Base-by-base conservation (phyloP, 352 stramenopile species). In the Pythium oligandrum region DNA sequence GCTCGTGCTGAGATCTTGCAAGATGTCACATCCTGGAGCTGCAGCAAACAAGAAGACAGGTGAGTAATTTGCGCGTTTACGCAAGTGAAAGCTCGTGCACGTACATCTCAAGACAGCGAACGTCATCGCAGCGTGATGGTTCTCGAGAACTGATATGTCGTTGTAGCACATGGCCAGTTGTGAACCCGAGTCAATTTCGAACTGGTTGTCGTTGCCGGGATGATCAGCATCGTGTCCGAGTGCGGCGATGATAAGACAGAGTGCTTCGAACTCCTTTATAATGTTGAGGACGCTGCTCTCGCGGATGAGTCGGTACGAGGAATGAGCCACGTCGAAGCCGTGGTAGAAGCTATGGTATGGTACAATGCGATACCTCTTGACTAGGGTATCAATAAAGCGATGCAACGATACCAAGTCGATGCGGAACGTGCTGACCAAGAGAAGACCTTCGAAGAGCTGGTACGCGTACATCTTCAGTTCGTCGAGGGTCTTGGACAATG, bases 271-370 rank as follows among this genome's bases (percentile, higher is more conserved):
- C 58, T 86, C 74, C 44, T 82, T 89, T 53, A 96, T 81, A 12
- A 90, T 71, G 11, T 55, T 64, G 32, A 86, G 53, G 30, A 87
- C 73, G 10, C 68, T 71, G 0, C 66, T 75, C 12, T 69, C 68
- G 7, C 73, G 70, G 57, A 89, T 75, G 40, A 93, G 63, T 4
- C 67, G 60, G 64, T 83, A 96, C 38, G 70, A 76, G 4, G 71
- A 65, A 35, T 89, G 68, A 1, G 80, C 78, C 26, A 95, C 85
- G 43, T 89, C 78, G 40, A 95, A 90, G 32, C 70, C 86, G 62
- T 96, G 86, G 47, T 93, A 86, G 42, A 89, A 93, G 59, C 77
- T 96, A 69, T 96, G 86, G 50, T 93, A 96, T 1, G 84, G 73
- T 17, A 91, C 72, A 26, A 84, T 53, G 4, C 77, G 73, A 50